Evolutionary conservation across 768 basidiomycete species (phyloP), one percentile per base, ranked within the genome.

Genomic region (Tulasnella calospora): DNA sequence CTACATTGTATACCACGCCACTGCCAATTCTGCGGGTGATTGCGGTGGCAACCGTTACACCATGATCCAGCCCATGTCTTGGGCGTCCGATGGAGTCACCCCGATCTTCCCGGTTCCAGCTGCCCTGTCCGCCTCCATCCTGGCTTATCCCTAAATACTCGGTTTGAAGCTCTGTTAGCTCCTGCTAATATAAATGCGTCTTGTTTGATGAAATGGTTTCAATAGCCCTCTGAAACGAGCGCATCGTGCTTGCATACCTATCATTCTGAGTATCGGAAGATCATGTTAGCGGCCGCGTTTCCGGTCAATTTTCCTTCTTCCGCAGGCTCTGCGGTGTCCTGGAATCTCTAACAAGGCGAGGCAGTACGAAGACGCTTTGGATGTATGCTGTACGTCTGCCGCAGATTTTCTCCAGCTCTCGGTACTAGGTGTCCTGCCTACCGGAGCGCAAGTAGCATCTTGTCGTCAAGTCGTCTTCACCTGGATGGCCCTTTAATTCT

Each of bases 11-110:
- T 79, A 30, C 30, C 79, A 77, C 40, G 74, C 79, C 23, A 79
- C 47, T 36, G 21, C 79, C 35, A 51, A 41, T 71, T 61, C 73
- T 57, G 44, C 57, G 21, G 79, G 79, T 72, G 51, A 30, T 40
- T 79, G 74, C 74, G 79, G 69, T 38, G 79, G 79, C 40, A 79
- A 47, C 35, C 46, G 79, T 3, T 79, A 76, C 27, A 77, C 79
- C 21, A 77, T 77, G 75, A 74, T 76, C 19, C 79, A 79, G 69
- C 79, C 79, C 17, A 67, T 79, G 21, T 69, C 69, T 71, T 77
- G 74, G 74, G 36, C 77, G 23, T 67, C 35, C 17, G 79, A 77
- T 15, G 73, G 75, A 33, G 36, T 40, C 13, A 73, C 71, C 0
- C 71, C 71, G 30, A 73, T 41, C 8, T 73, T 41, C 40, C 40